Base-by-base conservation (phyloP, 1,284 basidiomycete species). In the Termitomyces sp. region DNA sequence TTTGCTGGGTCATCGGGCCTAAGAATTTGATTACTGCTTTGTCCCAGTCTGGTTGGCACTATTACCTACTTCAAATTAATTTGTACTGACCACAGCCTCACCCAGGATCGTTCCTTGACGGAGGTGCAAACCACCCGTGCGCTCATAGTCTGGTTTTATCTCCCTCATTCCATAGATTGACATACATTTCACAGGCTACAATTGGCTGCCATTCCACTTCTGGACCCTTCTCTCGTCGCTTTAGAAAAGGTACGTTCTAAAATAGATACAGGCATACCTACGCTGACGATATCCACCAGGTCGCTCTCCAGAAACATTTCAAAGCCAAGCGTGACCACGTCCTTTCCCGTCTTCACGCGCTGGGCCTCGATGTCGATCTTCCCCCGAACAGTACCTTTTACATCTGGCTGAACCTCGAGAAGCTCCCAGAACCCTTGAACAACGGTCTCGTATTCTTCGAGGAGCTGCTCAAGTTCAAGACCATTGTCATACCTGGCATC, bases 1-100 rank as follows among this genome's bases (percentile, higher is more conserved):
- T 94, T 33, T 95, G 93, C 73, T 97, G 94, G 94, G 93, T 97
- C 14, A 69, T 97, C n/a, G 95, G 91, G 0, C 93, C 93, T n/a
- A 92, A 88, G 71, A 87, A 89, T 64, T 69, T 96, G 44, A 78
- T 96, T 61, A 85, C 85, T 7, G 93, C 92, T 0, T 80, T 96
- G 42, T 89, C 88, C 16, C 93, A 95, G 63, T 88, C 88, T 24
- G 91, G 85, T 76, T 57, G 54, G 63, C 68, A 40, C 43, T 52
- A 18, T 18, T 14, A 7, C 31, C 26, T n/a, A 1, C 16, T 21
- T 34, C 31, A n/a, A 26, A 19, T 30, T 42, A 19, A 46, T 26
- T 49, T 54, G 34, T 55, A 18, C 33, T 52, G 42, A 53, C 42
- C 40, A 38, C 18, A 14, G 43, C 19, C 6, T 46, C 34, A 7